A percentile compares a stretch with the other conserved stretches of the same genome.
These are phyloP conservation scores for Boletus barrowsii DNA, from an alignment of 768 basidiomycete species.

Conservation along the genomic window DNA sequence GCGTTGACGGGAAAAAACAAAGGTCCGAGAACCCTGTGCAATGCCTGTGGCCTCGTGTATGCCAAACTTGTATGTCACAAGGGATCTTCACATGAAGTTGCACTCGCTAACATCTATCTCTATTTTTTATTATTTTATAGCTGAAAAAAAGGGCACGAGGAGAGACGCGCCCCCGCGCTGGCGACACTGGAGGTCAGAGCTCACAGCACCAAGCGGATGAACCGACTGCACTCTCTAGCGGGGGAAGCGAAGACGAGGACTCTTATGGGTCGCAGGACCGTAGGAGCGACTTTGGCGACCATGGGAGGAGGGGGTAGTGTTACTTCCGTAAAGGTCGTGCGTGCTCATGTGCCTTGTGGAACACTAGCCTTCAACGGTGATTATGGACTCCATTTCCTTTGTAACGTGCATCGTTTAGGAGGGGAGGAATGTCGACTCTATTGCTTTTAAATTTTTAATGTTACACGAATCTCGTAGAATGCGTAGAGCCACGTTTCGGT, in stretches of 20 bases:
- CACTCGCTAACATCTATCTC: constrained; percentile 19
- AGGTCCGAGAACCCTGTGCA: constrained; percentile 83
- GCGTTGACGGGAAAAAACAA: constrained; percentile 24
- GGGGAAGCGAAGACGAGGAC: constrained; percentile 33
- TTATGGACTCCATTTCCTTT: constrained; percentile 20
- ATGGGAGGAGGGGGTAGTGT: constrained; percentile 32
- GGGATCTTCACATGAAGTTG: constrained; percentile 17
- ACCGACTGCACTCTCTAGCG: constrained; percentile 24
- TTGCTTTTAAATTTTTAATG: constrained; percentile 12
- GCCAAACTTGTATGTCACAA: constrained; percentile 70
- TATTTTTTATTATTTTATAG: constrained; percentile 16
- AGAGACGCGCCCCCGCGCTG: constrained; percentile 26
- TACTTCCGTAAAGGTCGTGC: constrained; percentile 19
- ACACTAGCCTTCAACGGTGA: constrained; percentile 10
- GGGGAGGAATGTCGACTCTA: neutral
- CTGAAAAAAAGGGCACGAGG: constrained; percentile 36
- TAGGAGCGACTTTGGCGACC: constrained; percentile 34
- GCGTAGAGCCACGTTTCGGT: constrained; percentile 5
- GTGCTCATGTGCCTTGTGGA: constrained; percentile 19
- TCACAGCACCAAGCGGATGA: constrained; percentile 31
- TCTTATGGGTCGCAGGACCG: constrained; percentile 36
- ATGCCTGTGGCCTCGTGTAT: constrained; percentile 84
- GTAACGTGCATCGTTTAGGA: constrained; percentile 7
- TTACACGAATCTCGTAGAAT: constrained; percentile 9
- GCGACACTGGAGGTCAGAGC: constrained; percentile 28